A percentile compares a stretch with the other conserved stretches of the same genome.
phyloP scores from a whole-genome alignment of 345 rosid species.

The Chamaenerion angustifolium region DNA sequence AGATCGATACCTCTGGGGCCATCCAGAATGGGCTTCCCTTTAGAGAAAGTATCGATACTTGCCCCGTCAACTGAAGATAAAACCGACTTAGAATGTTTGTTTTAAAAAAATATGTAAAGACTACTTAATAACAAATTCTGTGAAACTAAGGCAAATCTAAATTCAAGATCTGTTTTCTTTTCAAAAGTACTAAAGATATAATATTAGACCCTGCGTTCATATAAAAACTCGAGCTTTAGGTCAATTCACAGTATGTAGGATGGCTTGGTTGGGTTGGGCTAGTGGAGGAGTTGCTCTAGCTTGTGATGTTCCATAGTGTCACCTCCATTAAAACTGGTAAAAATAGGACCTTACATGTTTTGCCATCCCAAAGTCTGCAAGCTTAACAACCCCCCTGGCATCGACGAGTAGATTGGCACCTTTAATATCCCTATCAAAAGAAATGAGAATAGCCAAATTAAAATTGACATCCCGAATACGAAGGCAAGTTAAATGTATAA shows the following conservation, averaged over 20 bases:
- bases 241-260: background rate
- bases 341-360: conserved; percentile 38
- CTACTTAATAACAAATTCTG: background rate
- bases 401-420: conserved; percentile 73
- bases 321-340: background rate
- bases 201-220: too few species aligned
- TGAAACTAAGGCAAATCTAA: background rate
- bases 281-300: too few species aligned
- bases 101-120: too few species aligned
- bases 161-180: too few species aligned
- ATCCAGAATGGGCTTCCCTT: conserved; percentile 77
- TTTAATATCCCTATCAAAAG: conserved; percentile 49
- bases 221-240: too few species aligned
- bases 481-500: too few species aligned
- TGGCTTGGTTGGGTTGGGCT: too few species aligned
- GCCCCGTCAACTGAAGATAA: conserved; percentile 35
- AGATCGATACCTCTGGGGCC: conserved; percentile 64
- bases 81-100: conserved; percentile 5
- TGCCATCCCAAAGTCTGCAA: conserved; percentile 76
- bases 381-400: conserved; percentile 44
- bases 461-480: too few species aligned
- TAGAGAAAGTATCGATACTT: conserved; percentile 38
- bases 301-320: too few species aligned
- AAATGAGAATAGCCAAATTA: conserved; percentile 3
- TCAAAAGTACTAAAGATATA: too few species aligned